A percentile compares a stretch with the other conserved stretches of the same genome.
phyloP scores from a whole-genome alignment of 2,329 filamentous ascomycete species.

The Pseudogymnoascus sp. region DNA sequence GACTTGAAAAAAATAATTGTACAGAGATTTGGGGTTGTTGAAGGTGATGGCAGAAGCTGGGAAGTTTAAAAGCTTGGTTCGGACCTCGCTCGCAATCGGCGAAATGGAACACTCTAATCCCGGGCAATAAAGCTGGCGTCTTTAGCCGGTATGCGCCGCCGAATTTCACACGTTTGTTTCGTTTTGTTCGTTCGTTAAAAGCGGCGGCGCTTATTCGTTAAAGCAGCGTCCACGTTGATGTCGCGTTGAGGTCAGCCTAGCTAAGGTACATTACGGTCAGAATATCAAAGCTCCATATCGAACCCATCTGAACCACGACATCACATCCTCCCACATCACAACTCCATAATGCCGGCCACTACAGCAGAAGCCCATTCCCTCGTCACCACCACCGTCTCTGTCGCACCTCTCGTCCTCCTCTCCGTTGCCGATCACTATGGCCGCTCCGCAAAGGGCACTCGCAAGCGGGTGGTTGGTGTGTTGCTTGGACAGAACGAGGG shows the following conservation, averaged over 20 bases:
- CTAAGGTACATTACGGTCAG: background rate
- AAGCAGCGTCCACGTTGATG: background rate
- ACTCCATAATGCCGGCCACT: slow-evolving; percentile 76
- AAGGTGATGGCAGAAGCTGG: slow-evolving; percentile 13
- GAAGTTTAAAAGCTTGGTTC: slow-evolving; percentile 11
- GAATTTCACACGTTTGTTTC: background rate
- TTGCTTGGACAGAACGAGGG: slow-evolving; percentile 93
- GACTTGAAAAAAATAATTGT: slow-evolving; percentile 19
- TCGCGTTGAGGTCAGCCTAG: slow-evolving; percentile 8
- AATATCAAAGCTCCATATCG: slow-evolving; percentile 8
- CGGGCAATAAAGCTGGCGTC: slow-evolving; percentile 6
- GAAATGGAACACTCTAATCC: slow-evolving; percentile 5
- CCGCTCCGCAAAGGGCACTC: slow-evolving; percentile 79
- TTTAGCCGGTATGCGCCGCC: slow-evolving; percentile 8
- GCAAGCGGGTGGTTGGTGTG: slow-evolving; percentile 86
- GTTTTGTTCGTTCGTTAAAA: background rate
- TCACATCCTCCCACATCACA: slow-evolving; percentile 10
- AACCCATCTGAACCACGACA: slow-evolving; percentile 6
- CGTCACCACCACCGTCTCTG: slow-evolving; percentile 89
- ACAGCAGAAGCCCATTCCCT: slow-evolving; percentile 94
- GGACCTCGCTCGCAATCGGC: slow-evolving; percentile 6
- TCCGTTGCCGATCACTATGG: slow-evolving; percentile 98
- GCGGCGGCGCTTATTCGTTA: slow-evolving; percentile 4
- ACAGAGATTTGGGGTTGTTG: slow-evolving; percentile 12
- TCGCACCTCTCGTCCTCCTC: slow-evolving; percentile 94